These are phyloP conservation scores for Eucalyptus tenuipes DNA, from an alignment of 345 rosid species.

Conservation along the genomic window DNA sequence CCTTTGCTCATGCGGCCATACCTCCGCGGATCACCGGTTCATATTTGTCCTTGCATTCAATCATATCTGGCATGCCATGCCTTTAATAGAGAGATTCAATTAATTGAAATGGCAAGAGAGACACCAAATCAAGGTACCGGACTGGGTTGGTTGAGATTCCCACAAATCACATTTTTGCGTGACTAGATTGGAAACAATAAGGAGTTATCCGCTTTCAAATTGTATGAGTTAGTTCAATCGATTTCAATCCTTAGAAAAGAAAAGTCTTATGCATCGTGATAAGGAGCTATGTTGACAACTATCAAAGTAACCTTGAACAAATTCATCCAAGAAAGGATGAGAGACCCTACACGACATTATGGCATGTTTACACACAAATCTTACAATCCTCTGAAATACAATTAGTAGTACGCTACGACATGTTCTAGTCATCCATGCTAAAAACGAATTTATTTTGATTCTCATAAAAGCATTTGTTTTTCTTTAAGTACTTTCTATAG, in stretches of 20 bases:
- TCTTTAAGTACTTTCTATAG: not conserved
- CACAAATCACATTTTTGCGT: not conserved
- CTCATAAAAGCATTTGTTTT: not conserved
- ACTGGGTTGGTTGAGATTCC: not conserved
- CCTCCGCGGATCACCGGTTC: not conserved
- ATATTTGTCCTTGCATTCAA: not conserved
- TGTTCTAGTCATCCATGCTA: not conserved
- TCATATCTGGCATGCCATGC: not conserved
- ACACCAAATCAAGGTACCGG: not conserved
- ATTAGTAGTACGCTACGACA: rapidly evolving
- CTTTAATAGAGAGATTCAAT: not conserved
- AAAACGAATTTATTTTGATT: no score
- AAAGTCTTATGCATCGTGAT: not conserved
- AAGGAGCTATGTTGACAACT: not conserved
- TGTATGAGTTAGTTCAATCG: not conserved
- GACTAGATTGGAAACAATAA: not conserved
- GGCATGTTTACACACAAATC: not conserved
- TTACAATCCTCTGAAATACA: not conserved
- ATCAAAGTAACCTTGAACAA: no score
- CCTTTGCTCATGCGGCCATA: not conserved
- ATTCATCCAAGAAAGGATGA: not conserved
- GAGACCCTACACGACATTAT: not conserved
- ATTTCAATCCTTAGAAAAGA: not conserved
- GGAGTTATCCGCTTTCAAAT: not conserved
- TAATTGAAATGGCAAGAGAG: not conserved